Evolutionary conservation across 768 basidiomycete genomes (phyloP).

Genomic region (Russula lepida): DNA sequence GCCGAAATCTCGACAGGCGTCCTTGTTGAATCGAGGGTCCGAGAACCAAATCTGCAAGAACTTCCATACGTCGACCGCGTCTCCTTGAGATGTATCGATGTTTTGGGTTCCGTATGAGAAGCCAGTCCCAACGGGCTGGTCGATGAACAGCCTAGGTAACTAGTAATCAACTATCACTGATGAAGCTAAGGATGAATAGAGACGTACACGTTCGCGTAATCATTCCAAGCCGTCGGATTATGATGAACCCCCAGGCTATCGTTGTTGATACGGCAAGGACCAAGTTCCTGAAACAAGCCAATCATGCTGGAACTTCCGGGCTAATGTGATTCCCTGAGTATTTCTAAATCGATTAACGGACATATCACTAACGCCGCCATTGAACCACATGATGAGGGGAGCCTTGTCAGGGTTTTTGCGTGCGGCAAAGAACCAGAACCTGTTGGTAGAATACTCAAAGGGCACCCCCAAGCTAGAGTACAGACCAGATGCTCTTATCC

Average conservation of each 20-base stretch:
- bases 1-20: conserved; percentile 39
- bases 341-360: neutral
- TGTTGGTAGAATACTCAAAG: conserved; percentile 19
- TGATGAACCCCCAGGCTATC: conserved; percentile 46
- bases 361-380: too few species aligned
- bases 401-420: too few species aligned
- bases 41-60: too few species aligned
- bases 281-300: conserved; percentile 80
- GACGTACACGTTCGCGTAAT: conserved; percentile 39
- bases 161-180: neutral
- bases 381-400: too few species aligned
- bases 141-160: conserved; percentile 39
- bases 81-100: too few species aligned
- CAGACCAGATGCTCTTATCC: conserved; percentile 48
- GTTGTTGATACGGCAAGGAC: too few species aligned
- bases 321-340: conserved; percentile 15
- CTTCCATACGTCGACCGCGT: too few species aligned
- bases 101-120: too few species aligned
- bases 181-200: neutral
- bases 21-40: conserved; percentile 45
- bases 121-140: conserved; percentile 54
- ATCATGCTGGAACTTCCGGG: conserved; percentile 42
- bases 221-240: conserved; percentile 55
- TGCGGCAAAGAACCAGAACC: too few species aligned
- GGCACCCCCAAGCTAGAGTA: neutral